Percentiles rank a stretch among this genome's conserved stretches.
Evolutionary conservation across 2,329 filamentous ascomycete genomes (phyloP).

Genomic region (Scedosporium minutisporum): DNA sequence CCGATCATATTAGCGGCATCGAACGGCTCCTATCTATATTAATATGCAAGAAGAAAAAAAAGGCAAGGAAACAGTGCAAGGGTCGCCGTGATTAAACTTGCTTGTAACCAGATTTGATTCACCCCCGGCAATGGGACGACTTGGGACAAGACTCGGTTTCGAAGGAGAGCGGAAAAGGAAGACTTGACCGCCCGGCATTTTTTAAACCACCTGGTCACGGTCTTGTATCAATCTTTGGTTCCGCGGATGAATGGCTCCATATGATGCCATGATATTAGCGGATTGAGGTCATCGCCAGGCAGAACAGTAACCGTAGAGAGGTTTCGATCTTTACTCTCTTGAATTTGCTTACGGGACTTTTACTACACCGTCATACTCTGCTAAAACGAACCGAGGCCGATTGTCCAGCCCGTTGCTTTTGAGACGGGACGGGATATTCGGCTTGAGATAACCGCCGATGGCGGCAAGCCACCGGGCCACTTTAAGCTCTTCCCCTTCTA

Average conservation of each 20-base stretch:
- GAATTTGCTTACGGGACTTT: background rate
- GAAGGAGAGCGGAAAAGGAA: background rate
- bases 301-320: background rate
- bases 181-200: background rate
- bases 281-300: too few species aligned
- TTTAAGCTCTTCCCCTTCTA: too few species aligned
- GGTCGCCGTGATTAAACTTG: background rate
- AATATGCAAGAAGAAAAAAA: background rate
- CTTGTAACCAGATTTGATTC: background rate
- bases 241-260: background rate
- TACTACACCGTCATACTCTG: background rate
- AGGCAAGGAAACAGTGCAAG: background rate
- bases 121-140: background rate
- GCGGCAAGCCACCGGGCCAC: background rate
- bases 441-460: background rate
- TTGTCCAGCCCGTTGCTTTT: background rate
- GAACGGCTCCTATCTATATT: background rate
- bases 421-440: background rate
- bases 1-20: background rate
- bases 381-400: background rate
- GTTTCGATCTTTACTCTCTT: background rate
- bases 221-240: background rate
- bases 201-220: background rate
- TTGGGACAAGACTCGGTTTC: background rate
- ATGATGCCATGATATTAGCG: background rate